Evolutionary conservation across 169 alveolate genomes (phyloP).

Genomic region (Cardiosporidium cionae): DNA sequence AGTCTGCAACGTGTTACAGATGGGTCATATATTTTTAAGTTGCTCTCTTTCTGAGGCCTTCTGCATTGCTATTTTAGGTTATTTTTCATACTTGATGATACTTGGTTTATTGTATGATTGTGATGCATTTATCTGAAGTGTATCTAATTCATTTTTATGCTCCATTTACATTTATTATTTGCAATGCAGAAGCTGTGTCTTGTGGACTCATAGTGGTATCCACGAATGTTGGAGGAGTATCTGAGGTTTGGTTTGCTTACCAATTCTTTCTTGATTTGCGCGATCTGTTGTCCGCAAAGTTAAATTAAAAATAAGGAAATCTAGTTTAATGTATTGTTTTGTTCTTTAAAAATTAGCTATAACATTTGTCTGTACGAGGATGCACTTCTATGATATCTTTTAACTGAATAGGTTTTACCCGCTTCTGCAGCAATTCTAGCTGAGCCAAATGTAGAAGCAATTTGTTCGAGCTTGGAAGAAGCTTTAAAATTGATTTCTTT

Average conservation of each 20-base stretch:
- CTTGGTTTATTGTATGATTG: no score
- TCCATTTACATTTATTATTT: conserved; percentile 8
- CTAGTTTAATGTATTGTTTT: no score
- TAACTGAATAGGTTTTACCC: not conserved
- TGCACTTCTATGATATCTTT: not conserved
- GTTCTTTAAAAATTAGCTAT: not conserved
- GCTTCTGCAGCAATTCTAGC: not conserved
- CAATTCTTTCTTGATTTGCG: not conserved
- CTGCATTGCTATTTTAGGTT: conserved; percentile 90
- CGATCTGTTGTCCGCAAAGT: not conserved
- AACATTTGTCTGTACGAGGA: not conserved
- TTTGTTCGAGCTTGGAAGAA: not conserved
- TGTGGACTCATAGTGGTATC: conserved; percentile 94
- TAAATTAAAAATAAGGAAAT: no score
- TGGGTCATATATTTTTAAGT: conserved; percentile 96
- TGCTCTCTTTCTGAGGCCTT: conserved; percentile 97
- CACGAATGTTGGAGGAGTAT: conserved; percentile 98
- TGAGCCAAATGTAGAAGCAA: not conserved
- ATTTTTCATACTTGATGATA: no score
- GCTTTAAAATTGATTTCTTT: not conserved
- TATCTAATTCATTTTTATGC: not conserved
- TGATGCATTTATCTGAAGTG: not conserved
- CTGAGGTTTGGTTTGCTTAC: conserved; percentile 66
- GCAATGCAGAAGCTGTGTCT: conserved; percentile 93
- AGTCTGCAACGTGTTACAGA: conserved; percentile 84